Evolutionary conservation across 2,329 filamentous ascomycete species (phyloP), one percentile per base, ranked within the genome.

Genomic region (Hypoxylon rubiginosum): DNA sequence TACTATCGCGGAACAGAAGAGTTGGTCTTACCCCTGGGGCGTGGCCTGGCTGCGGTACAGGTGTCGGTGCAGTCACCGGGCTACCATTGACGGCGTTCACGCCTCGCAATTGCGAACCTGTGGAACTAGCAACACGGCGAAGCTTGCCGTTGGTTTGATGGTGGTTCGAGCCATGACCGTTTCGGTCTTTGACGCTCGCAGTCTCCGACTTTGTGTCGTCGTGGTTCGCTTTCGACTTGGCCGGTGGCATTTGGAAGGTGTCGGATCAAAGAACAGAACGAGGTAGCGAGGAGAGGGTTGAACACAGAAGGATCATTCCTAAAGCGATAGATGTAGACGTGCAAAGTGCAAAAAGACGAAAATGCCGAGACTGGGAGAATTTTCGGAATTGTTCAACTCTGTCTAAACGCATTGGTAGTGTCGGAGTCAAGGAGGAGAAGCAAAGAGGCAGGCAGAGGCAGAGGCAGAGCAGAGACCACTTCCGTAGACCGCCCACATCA

Each of bases 41-140:
- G 63, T 57, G 61, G 19, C 59, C 32, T 46, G 73, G 70, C 59
- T 75, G 74, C 64, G 72, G 51, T 53, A 58, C 62, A 45, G 72
- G 45, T 17, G 69, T 51, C 45, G 62, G 39, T 48, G 72, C 66
- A 30, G 58, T 66, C 34, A 67, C 62, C 46, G 67, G 71, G 64
- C 68, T 81, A 61, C 73, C 82, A 66, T 78, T 83, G 66, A 70
- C 67, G 32, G 71, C 54, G 49, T 78, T 78, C 49, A 78, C 79
- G 51, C 86, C 83, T 72, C 81, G 81, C 55, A 82, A 75, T 41
- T 84, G 82, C 17, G 82, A 81, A 45, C 83, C 85, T 11, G 81
- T 81, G 59, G 84, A 84, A 75, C 84, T 87, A 59, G 82, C 85
- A 15, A 83, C 83, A 39, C 86, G 83, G 57, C 85, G 85, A 78